Conservation (phyloP, 345 rosid species). For the Arabis alpina region DNA sequence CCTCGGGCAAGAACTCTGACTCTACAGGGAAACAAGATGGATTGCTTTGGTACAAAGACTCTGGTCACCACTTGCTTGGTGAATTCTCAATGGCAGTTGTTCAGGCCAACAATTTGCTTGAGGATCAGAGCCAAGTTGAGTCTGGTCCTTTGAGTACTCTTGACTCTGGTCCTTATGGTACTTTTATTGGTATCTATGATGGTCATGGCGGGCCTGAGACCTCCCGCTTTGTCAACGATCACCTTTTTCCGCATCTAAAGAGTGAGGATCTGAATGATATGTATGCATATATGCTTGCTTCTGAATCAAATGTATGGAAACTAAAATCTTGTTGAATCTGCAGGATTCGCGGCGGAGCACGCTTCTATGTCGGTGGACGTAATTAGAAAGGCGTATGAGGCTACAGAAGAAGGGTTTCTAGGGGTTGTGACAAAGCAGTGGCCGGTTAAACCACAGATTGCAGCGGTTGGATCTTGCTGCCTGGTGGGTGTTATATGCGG, state of each 20-base stretch:
- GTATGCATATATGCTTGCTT: conserved; percentile 27
- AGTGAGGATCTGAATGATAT: conserved; percentile 53
- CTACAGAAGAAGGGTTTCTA: conserved; percentile 93
- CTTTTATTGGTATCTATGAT: conserved; percentile 91
- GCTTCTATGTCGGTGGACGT: conserved; percentile 87
- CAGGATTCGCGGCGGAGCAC: conserved; percentile 79
- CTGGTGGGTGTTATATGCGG: conserved; percentile 79
- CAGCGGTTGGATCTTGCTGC: conserved; percentile 98
- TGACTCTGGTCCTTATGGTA: conserved; percentile 87
- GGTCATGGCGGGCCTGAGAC: conserved; percentile 99
- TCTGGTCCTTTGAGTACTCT: conserved; percentile 83
- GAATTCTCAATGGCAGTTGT: conserved; percentile 98
- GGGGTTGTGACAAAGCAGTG: conserved; percentile 87
- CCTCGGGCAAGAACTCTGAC: conserved; percentile 61
- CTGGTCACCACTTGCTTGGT: conserved; percentile 82
- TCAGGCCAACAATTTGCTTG: conserved; percentile 69
- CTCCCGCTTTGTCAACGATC: conserved; percentile 81
- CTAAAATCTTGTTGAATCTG: conserved; percentile 50
- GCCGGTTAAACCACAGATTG: conserved; percentile 92
- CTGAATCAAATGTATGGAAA: conserved; percentile 51
- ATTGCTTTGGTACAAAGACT: conserved; percentile 93
- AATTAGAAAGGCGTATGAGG: conserved; percentile 80
- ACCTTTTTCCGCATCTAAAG: conserved; percentile 87
- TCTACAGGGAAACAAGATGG: conserved; percentile 85
- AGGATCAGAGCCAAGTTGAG: conserved; percentile 97